Percentiles rank a stretch among this genome's conserved stretches.
Conservation (phyloP, 805 yeast genomes). For the Ascoidea rubescens region DNA sequence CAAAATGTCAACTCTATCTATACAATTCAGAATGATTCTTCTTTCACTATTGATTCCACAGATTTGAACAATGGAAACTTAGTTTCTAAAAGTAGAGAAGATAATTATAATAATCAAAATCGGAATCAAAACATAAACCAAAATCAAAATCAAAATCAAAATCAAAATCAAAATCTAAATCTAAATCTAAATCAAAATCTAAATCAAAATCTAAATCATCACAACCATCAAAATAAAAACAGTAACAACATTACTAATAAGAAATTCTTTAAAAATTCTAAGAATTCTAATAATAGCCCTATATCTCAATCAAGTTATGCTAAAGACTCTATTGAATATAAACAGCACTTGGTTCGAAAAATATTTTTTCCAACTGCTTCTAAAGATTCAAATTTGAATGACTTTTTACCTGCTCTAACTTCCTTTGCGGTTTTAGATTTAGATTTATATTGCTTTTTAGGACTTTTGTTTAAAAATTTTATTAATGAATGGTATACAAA, state of each 20-base stretch:
- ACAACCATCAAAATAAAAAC: too few relatives aligned
- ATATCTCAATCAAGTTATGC: neutral
- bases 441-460: conserved; percentile 31
- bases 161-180: neutral
- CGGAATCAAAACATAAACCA: neutral
- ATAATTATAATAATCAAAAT: neutral
- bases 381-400: conserved; percentile 10
- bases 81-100: neutral
- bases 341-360: conserved; percentile 15
- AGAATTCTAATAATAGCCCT: neutral
- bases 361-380: conserved; percentile 14
- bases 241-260: too few relatives aligned
- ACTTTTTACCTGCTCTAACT: conserved; percentile 24
- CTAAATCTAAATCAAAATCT: neutral
- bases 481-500: conserved; percentile 30
- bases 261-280: neutral
- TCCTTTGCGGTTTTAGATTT: conserved; percentile 25
- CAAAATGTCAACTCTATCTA: neutral
- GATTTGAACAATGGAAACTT: neutral
- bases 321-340: conserved; percentile 16
- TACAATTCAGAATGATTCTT: neutral
- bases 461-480: conserved; percentile 31
- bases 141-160: neutral
- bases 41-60: neutral
- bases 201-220: too few relatives aligned